Evolutionary conservation across 164 flowering plant genomes (phyloP).

Genomic region (Stephania cephalantha): DNA sequence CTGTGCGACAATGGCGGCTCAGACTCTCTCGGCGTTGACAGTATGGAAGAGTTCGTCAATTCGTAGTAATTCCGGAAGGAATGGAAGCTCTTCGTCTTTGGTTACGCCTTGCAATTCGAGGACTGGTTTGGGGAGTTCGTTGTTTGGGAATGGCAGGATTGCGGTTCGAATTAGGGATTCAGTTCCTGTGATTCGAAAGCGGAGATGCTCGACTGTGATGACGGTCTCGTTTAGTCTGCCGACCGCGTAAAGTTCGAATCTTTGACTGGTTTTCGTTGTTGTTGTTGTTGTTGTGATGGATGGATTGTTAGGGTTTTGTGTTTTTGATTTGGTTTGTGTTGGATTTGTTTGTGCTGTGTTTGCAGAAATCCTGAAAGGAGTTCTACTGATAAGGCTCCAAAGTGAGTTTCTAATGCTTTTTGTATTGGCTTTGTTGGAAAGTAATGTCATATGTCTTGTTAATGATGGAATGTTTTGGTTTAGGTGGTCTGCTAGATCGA

Average conservation of each 20-base stretch:
- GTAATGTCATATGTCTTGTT: not conserved
- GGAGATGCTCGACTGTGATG: conserved; percentile 11
- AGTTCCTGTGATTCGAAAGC: conserved; percentile 13
- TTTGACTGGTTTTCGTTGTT: not conserved
- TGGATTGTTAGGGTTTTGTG: not conserved
- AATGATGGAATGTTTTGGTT: not conserved
- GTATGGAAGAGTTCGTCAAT: conserved; percentile 17
- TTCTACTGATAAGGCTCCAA: conserved; percentile 37
- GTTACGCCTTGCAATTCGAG: conserved; percentile 10
- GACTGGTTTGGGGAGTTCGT: conserved; percentile 16
- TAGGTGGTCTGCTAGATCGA: conserved; percentile 40
- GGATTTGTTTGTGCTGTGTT: conserved; percentile 1
- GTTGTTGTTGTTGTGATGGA: not conserved
- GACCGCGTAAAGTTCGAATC: conserved; percentile 28
- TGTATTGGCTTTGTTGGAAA: not conserved
- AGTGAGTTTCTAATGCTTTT: conserved; percentile 29
- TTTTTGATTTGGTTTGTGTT: not conserved
- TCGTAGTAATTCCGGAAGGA: conserved; percentile 1
- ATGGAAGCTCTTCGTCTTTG: conserved; percentile 7
- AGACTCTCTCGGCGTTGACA: conserved; percentile 4
- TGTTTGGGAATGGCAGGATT: conserved; percentile 23
- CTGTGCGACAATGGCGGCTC: conserved; percentile 23
- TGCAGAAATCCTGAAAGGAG: conserved; percentile 45
- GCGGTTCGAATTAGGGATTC: conserved; percentile 14
- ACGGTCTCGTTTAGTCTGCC: conserved; percentile 33